A percentile compares a stretch with the other conserved stretches of the same genome.
Evolutionary conservation across 768 basidiomycete genomes (phyloP).

Genomic region (Sistotremastrum suecicum): DNA sequence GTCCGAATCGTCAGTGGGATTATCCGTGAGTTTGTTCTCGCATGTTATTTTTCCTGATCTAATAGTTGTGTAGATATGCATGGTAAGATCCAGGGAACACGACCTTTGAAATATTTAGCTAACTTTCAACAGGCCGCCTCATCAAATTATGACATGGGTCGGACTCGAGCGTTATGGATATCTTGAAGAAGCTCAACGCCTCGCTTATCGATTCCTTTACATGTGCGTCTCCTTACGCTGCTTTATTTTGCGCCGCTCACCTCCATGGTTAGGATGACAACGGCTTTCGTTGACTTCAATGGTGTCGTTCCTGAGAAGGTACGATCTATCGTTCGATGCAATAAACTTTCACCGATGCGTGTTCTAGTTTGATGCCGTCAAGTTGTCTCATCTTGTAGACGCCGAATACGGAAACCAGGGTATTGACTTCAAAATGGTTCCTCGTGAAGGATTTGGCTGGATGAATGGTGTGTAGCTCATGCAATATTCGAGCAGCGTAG

Average conservation of each 20-base stretch:
- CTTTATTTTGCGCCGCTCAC: not conserved
- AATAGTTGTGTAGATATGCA: slow-evolving; percentile 38
- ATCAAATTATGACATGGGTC: slow-evolving; percentile 98
- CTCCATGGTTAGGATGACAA: slow-evolving; percentile 64
- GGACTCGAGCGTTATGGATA: slow-evolving; percentile 95
- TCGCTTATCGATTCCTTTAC: slow-evolving; percentile 95
- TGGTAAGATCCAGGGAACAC: slow-evolving; percentile 26
- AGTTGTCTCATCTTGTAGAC: slow-evolving; percentile 88
- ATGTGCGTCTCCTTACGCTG: slow-evolving; percentile 40
- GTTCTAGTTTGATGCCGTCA: slow-evolving; percentile 83
- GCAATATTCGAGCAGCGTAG: too few relatives aligned
- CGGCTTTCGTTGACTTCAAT: slow-evolving; percentile 91
- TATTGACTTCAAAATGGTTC: slow-evolving; percentile 94
- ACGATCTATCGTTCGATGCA: not conserved
- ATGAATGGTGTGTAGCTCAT: slow-evolving; percentile 88
- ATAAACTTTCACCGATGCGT: not conserved
- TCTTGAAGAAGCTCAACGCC: slow-evolving; percentile 79
- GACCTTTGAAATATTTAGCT: not conserved
- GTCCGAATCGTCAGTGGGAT: slow-evolving; percentile 98
- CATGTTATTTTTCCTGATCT: slow-evolving; percentile 5
- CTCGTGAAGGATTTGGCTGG: slow-evolving; percentile 97
- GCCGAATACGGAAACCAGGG: slow-evolving; percentile 97
- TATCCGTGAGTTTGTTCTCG: slow-evolving; percentile 55
- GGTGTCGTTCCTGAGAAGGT: slow-evolving; percentile 97
- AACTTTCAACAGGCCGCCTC: slow-evolving; percentile 56